phyloP scores from a whole-genome alignment of 345 rosid species.

The Gossypium raimondii region DNA sequence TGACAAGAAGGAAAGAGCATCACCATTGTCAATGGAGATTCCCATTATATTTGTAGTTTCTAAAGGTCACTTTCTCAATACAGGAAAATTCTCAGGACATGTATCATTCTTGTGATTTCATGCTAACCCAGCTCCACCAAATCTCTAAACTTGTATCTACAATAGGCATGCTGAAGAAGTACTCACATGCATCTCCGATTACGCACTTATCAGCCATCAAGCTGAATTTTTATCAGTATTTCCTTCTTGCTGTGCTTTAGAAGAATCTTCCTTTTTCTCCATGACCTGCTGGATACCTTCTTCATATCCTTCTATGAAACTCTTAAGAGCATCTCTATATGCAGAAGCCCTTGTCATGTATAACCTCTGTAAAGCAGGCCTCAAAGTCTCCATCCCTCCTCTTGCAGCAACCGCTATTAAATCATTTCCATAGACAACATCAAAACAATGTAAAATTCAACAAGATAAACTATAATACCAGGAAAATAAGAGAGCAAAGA shows the following conservation, averaged over 20 bases:
- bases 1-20: slow-evolving; percentile 2
- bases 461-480: neutral
- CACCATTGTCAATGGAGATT: neutral
- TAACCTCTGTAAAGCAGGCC: slow-evolving; percentile 83
- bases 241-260: slow-evolving; percentile 17
- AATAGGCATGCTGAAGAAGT: slow-evolving; percentile 3
- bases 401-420: slow-evolving; percentile 77
- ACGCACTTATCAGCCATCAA: neutral
- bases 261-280: slow-evolving; percentile 21
- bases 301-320: slow-evolving; percentile 21
- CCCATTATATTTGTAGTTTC: slow-evolving; percentile 8
- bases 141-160: neutral
- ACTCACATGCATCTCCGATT: slow-evolving; percentile 10
- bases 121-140: slow-evolving; percentile 6
- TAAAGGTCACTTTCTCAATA: slow-evolving; percentile 7
- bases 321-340: slow-evolving; percentile 65
- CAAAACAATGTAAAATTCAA: slow-evolving; percentile 6
- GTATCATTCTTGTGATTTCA: slow-evolving; percentile 19
- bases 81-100: slow-evolving; percentile 11
- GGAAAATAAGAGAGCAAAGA: neutral
- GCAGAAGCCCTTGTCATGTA: slow-evolving; percentile 90
- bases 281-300: slow-evolving; percentile 19
- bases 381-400: slow-evolving; percentile 88
- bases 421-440: slow-evolving; percentile 8
- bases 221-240: neutral